These are phyloP conservation scores for Arabidopsis thaliana DNA, from an alignment of 345 rosid genomes.

Conservation along the genomic window DNA sequence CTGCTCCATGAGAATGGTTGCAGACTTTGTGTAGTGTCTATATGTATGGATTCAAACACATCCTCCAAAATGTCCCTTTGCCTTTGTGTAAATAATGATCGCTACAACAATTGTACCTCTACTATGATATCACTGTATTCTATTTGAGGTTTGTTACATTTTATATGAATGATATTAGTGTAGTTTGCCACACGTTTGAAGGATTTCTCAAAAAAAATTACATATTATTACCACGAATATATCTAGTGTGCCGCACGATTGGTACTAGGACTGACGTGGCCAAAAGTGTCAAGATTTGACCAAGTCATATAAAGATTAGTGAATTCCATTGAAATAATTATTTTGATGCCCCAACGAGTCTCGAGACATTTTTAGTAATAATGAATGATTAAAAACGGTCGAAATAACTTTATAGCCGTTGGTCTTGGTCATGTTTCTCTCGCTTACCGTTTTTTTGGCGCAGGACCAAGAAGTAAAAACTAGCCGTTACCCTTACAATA, in stretches of 20 bases:
- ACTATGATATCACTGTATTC: background rate
- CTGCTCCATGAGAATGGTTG: conserved; percentile 21
- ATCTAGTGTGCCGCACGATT: background rate
- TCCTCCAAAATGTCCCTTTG: conserved; percentile 3
- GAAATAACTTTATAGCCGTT: conserved; percentile 45
- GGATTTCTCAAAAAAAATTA: background rate
- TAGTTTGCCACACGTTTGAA: background rate
- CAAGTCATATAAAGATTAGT: conserved; percentile 2
- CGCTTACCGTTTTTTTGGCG: conserved; percentile 43
- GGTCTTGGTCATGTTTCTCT: conserved; percentile 48
- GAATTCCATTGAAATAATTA: conserved; percentile 19
- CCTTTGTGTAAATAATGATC: conserved; percentile 32
- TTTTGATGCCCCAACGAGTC: conserved; percentile 21
- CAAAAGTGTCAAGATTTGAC: conserved; percentile 3
- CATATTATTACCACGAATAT: background rate
- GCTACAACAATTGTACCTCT: conserved; percentile 4
- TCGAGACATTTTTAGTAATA: conserved; percentile 1
- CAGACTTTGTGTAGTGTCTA: conserved; percentile 22
- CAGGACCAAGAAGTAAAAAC: conserved; percentile 36
- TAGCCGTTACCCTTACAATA: conserved; percentile 42
- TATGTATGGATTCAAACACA: conserved; percentile 23
- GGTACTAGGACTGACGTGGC: background rate
- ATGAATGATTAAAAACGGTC: conserved; percentile 41
- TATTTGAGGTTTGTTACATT: background rate
- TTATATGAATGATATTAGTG: background rate